Evolutionary conservation across 768 basidiomycete genomes (phyloP).

Genomic region (Leccinum broughii): DNA sequence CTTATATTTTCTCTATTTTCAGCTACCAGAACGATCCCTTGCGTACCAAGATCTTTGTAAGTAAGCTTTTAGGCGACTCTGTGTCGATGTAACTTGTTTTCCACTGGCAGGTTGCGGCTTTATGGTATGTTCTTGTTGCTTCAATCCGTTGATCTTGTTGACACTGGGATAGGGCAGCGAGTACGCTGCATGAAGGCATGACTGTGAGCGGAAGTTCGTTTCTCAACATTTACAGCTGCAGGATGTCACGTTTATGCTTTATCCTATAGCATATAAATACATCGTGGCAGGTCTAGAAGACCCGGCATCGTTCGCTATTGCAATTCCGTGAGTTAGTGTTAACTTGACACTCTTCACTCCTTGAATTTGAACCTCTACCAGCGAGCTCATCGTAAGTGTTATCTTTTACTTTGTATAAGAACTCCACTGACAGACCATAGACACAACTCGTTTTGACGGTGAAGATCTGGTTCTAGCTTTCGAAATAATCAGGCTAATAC

Average conservation of each 20-base stretch:
- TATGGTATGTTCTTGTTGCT: conserved; percentile 3
- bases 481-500: background rate
- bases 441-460: conserved; percentile 5
- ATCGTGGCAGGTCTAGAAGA: background rate
- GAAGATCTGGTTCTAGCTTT: background rate
- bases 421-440: background rate
- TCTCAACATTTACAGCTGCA: background rate
- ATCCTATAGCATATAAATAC: conserved; percentile 4
- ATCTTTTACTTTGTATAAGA: background rate
- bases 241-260: background rate
- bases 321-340: background rate
- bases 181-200: conserved; percentile 10
- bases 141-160: background rate
- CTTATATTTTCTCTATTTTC: background rate
- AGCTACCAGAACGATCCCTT: conserved; percentile 8
- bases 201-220: conserved; percentile 8
- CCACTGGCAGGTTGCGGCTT: background rate
- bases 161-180: conserved; percentile 1
- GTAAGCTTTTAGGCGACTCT: background rate
- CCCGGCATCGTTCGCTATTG: background rate
- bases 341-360: background rate
- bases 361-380: background rate
- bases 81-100: background rate
- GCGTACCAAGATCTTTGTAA: conserved; percentile 9
- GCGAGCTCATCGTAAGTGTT: conserved; percentile 7